Evolutionary conservation across 306 rosid genomes (phyloP).

Genomic region (Albizia julibrissin): DNA sequence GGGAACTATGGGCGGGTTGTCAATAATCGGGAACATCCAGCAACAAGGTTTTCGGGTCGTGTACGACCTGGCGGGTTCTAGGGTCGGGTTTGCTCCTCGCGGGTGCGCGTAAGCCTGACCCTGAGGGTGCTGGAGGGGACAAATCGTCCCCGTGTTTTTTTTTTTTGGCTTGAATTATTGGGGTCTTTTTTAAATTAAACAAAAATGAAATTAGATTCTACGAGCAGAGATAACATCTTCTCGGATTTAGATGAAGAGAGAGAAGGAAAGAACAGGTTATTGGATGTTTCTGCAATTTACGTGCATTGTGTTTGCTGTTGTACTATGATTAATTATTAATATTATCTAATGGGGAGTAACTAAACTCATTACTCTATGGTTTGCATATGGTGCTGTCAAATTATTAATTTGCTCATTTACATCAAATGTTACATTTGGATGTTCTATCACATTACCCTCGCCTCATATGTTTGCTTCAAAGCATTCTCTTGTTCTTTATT

Average conservation of each 20-base stretch:
- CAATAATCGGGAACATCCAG: constrained; percentile 75
- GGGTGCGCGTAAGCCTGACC: constrained; percentile 47
- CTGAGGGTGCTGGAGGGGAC: not conserved
- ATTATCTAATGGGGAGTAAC: not conserved
- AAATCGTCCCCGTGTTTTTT: not conserved
- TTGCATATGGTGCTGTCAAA: not conserved
- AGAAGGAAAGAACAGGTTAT: not conserved
- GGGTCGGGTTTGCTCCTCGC: constrained; percentile 72
- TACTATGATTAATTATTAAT: not conserved
- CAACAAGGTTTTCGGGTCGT: constrained; percentile 76
- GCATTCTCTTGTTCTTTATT: not conserved
- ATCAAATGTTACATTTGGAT: not conserved
- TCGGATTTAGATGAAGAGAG: not conserved
- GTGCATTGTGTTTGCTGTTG: not conserved
- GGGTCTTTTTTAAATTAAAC: constrained; percentile 2
- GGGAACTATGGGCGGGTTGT: constrained; percentile 64
- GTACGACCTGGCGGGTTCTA: constrained; percentile 57
- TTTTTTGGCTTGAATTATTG: not conserved
- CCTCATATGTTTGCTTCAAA: not conserved
- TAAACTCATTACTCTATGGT: not conserved
- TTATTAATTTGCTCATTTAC: constrained; percentile 9
- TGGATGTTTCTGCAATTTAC: not conserved
- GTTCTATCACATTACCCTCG: too few relatives aligned
- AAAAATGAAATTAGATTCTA: not conserved
- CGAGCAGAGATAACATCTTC: not conserved